Evolutionary conservation across 2,329 filamentous ascomycete species (phyloP), one percentile per base, ranked within the genome.

Genomic region (Verticillium nubilum): DNA sequence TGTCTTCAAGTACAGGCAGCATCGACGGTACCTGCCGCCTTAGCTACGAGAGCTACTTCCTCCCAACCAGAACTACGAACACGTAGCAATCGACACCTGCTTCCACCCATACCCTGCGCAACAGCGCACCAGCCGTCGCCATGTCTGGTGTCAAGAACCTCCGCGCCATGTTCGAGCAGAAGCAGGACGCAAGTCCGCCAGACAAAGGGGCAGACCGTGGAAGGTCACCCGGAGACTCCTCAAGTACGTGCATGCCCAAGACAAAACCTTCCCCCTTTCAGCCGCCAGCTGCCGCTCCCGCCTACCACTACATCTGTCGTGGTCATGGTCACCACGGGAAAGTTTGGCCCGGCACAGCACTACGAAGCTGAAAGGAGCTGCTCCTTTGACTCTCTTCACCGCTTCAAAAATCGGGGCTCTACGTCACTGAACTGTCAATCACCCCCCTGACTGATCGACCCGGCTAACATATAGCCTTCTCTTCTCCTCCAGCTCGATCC

Each of bases 131-230:
- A 47, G 62, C 73, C 67, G 74, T 74, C 74, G 77, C 72, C 69
- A 86, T 86, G 83, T 86, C 86, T 70, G 86, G 84, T 69, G 88
- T 91, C 69, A 87, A 82, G 76, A 90, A 90, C 76, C 84, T 93
- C 65, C 82, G 88, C 67, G 90, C 90, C 69, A 91, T 90, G 82
- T 92, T 92, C 72, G 90, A 93, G 79, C 85, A 86, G 71, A 90
- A 86, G 74, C 84, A 82, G 71, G 83, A 85, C 66, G 78, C 80
- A 60, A 87, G 83, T 67, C 83, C 86, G 64, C 85, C 86, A 10
- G 56, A 57, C 15, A 57, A 35, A 56, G 56, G 56, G 15, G 23
- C 28, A 17, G 87, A 89, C 64, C 81, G 89, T 77, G 89, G 89
- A 62, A 82, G 89, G 72, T 89, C 87, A 60, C 88, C 88, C 58